These are phyloP conservation scores for Entonaema liquescens DNA, from an alignment of 495 filamentous ascomycete species.

Conservation along the genomic window DNA sequence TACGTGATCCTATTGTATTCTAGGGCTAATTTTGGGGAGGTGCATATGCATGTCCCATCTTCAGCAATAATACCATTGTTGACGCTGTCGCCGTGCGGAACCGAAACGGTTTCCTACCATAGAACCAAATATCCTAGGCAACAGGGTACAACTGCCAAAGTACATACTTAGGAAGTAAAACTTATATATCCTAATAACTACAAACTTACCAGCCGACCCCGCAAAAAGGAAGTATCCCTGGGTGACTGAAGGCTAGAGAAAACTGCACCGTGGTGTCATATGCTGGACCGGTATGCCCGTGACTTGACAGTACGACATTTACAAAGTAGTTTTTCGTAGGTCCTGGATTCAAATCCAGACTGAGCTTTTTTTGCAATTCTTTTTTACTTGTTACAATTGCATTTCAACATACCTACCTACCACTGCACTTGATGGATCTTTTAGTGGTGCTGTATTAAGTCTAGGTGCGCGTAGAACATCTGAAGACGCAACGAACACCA, in stretches of 20 bases:
- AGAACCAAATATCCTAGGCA: background rate
- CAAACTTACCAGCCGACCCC: background rate
- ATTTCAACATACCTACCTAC: too few species aligned
- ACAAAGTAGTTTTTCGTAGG: slow-evolving; percentile 9
- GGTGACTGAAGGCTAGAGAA: slow-evolving; percentile 7
- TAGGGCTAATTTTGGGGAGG: background rate
- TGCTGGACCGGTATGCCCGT: slow-evolving; percentile 5
- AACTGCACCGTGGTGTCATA: background rate
- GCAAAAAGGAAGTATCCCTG: slow-evolving; percentile 14
- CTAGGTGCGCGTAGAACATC: too few species aligned
- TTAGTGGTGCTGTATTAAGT: too few species aligned
- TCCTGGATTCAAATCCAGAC: background rate
- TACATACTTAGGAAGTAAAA: background rate
- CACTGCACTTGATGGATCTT: too few species aligned
- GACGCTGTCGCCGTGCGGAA: background rate
- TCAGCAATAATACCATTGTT: background rate
- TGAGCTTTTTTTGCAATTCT: slow-evolving; percentile 6
- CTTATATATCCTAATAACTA: background rate
- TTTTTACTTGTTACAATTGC: background rate
- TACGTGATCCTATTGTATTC: background rate
- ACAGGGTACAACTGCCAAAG: background rate
- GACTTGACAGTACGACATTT: slow-evolving; percentile 1
- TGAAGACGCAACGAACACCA: background rate
- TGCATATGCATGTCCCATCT: background rate
- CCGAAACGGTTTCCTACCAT: background rate